Conservation (phyloP, 768 basidiomycete species). For the Boletus vinaceobasis region DNA sequence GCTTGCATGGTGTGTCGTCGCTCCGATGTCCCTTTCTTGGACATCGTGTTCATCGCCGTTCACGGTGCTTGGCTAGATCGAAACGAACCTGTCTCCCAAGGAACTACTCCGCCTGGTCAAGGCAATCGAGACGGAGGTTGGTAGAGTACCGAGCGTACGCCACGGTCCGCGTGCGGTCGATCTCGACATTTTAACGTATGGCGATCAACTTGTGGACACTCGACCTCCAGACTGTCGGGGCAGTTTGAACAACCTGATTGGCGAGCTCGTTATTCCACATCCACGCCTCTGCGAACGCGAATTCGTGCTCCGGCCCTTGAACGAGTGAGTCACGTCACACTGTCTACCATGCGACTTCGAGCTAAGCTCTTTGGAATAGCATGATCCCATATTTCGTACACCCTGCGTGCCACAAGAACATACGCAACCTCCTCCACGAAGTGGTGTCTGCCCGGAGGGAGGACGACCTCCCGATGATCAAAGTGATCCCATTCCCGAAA, state of each 20-base stretch:
- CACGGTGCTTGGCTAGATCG: conserved; percentile 42
- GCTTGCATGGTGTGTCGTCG: conserved; percentile 73
- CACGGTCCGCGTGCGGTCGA: conserved; percentile 92
- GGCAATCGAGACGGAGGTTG: conserved; percentile 66
- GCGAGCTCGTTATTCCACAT: conserved; percentile 84
- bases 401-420: conserved; percentile 49
- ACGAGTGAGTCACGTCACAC: conserved; percentile 55
- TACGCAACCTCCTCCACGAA: conserved; percentile 45
- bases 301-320: conserved; percentile 85
- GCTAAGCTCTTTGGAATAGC: conserved; percentile 38
- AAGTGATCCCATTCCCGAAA: conserved; percentile 72
- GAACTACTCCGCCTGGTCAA: conserved; percentile 67
- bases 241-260: conserved; percentile 49
- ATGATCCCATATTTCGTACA: conserved; percentile 76
- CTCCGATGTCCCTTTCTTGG: not conserved
- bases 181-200: conserved; percentile 72
- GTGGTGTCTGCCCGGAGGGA: conserved; percentile 32
- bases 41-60: not conserved
- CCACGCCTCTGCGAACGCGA: conserved; percentile 78
- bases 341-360: not conserved
- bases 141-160: conserved; percentile 72
- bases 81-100: conserved; percentile 64
- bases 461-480: conserved; percentile 51
- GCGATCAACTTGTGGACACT: conserved; percentile 54
- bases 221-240: conserved; percentile 43